Base-by-base conservation (phyloP, 192 early-diverging fungal species). In the Cladochytrium replicatum region DNA sequence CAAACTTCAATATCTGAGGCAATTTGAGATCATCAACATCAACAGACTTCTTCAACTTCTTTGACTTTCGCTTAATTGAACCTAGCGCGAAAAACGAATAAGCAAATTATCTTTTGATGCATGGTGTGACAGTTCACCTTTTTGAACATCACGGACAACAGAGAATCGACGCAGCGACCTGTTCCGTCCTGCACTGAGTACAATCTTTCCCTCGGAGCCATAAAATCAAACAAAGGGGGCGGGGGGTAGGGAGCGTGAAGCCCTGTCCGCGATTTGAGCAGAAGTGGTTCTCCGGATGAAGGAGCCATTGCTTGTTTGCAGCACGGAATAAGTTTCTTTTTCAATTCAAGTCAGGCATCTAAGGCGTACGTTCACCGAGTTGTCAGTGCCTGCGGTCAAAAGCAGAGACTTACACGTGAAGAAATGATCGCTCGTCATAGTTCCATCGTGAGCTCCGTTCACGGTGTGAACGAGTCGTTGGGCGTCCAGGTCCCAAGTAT, bases 161-260 rank as follows among this genome's bases (percentile, higher is more conserved):
- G 83, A 88, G 59, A 93, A 94, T 17, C 74, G 49, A 3, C 96
- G 74, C 38, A 99, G 57, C 2, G 88, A 66, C 37, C 81, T 77
- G 63, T 99, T 93, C 26, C 81, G 70, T 13, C 89, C 91, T 23
- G 80, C 82, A 48, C 77, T 85, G 29, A 99, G 50, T 49, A 99
- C 80, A 26, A 60, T 58, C 25, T 78, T 70, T 24, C 83, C 84
- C 27, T 89, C 77, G 23, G 68, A 63, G 2, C 73, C 88, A 60
- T 91, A 85, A 61, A 84, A 88, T 38, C 80, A 51, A 53, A 93
- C 78, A 51, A n/a, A n/a, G 72, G 64, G 41, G 84, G 78, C 17
- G 96, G 93, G 26, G 93, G 87, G 9, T 78, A 68, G n/a, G n/a
- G n/a, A n/a, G n/a, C n/a, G 55, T 77, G 71, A 73, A 96, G 93